Evolutionary conservation across 2,329 filamentous ascomycete genomes (phyloP), one percentile per base, ranked within the genome.

Genomic region (Coniochaeta ligniaria): DNA sequence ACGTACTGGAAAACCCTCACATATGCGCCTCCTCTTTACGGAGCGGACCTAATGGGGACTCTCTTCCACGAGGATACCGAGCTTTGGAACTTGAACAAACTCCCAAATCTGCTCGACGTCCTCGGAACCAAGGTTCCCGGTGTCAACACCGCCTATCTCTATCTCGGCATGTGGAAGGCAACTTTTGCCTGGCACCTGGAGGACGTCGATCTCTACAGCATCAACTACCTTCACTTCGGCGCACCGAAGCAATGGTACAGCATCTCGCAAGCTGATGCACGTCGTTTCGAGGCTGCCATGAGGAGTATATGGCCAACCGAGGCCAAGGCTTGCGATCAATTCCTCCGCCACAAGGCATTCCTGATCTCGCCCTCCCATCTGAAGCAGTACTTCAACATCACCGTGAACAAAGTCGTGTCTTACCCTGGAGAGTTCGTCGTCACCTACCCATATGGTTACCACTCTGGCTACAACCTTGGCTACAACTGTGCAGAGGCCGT

Each of bases 241-340:
- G 95, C 95, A 1, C 95, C 95, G 0, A 99, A 99, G 76, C 95
- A 99, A 73, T 99, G 95, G 95, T 99, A 99, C 77, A 97, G 93
- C 74, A 98, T 99, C 66, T 96, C 94, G 0, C 96, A 98, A 73
- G 90, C 91, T 65, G 95, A 99, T 72, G 92, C 94, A 16, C 86
- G 92, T 58, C 88, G 90, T 17, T 99, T 99, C 68, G 95, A 99
- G 74, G 86, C 87, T 41, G 94, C 92, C 47, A 99, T 99, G 95
- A 94, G 90, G 76, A 92, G 83, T 70, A 91, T 96, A 61, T 99
- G 94, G 93, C 92, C 93, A 0, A 89, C 88, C 6, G 95, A 99
- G 70, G 92, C 93, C 22, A 99, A 99, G 75, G 91, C 92, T 45
- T 99, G 95, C 71, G 89, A 92, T 65, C 95, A 99, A 68, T 99